phyloP scores from a whole-genome alignment of 805 yeast species.

The Cyberlindnera mississippiensis region DNA sequence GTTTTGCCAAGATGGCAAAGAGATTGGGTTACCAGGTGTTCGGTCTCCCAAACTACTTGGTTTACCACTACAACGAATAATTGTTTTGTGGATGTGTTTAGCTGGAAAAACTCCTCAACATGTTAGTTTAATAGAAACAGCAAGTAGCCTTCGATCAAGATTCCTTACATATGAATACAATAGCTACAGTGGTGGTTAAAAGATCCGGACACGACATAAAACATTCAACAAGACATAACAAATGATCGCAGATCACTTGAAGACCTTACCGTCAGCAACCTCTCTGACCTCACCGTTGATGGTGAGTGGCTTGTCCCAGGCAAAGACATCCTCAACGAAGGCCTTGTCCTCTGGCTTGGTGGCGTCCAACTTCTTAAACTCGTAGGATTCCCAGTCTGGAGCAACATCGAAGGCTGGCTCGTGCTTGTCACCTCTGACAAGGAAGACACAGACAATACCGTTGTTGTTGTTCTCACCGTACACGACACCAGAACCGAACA shows the following conservation, averaged over 20 bases:
- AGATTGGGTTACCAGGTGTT: constrained; percentile 85
- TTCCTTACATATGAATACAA: too few relatives aligned
- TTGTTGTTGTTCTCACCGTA: constrained; percentile 98
- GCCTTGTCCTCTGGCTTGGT: constrained; percentile 71
- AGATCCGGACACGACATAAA: neutral
- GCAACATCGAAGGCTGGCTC: constrained; percentile 96
- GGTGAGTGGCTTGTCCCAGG: constrained; percentile 94
- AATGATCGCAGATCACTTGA: constrained; percentile 54
- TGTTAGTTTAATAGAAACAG: neutral
- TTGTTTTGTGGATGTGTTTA: too few relatives aligned
- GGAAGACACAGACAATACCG: constrained; percentile 93
- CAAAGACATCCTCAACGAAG: constrained; percentile 87
- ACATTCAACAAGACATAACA: neutral
- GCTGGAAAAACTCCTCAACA: neutral
- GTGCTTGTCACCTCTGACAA: constrained; percentile 91
- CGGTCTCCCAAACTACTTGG: constrained; percentile 93
- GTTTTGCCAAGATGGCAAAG: constrained; percentile 97
- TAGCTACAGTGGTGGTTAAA: neutral
- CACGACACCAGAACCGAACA: constrained; percentile 92
- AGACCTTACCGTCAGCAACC: constrained; percentile 96
- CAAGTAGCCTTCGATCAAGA: too few relatives aligned
- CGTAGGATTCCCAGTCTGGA: constrained; percentile 98
- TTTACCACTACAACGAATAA: constrained; percentile 82
- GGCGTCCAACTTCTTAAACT: constrained; percentile 77
- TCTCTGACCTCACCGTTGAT: constrained; percentile 78